Evolutionary conservation across 495 filamentous ascomycete species (phyloP), one percentile per base, ranked within the genome.

Genomic region (Penicillium pancosmium): DNA sequence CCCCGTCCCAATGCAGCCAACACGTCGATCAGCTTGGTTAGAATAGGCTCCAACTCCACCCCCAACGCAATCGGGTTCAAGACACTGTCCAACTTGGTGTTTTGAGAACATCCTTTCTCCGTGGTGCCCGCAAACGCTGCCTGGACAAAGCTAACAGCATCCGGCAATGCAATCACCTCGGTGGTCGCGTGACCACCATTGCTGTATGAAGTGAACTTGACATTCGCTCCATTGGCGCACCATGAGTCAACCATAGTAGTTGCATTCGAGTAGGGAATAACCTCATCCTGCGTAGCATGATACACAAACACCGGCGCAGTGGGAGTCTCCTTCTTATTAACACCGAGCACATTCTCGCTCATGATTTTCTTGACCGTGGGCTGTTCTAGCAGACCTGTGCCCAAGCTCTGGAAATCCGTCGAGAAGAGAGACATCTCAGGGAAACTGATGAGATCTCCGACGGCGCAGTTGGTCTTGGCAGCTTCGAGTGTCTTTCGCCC

Each of bases 221-320:
- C 67, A 31, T 52, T 55, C 3, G 66, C 70, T 2, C 64, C 67
- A 43, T 63, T 55, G 1, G 43, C 21, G n/a, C 72, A 75, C 72
- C 72, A 75, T 1, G 62, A 44, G 4, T 69, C 48, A 8, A 65
- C 68, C 61, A 73, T 55, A 0, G 54, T 25, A 1, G 55, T 48
- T 1, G 69, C 65, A n/a, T 72, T 60, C 1, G 44, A 16, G 21
- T 72, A 73, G 0, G 72, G 73, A 23, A 74, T 76, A 48, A 72
- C 55, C 41, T 72, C 70, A 41, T 76, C 73, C 4, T 70, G 47
- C 7, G 63, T 58, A 9, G 66, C 68, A 49, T 76, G 72, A 43
- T 76, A 76, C 2, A 74, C 55, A 43, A 74, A 72, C 8, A 73
- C 59, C 4, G 73, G 73, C 1, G 66, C 70, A 0, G 66, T 69